These are phyloP conservation scores for Trypanosoma platydactyli DNA, from an alignment of 208 protist genomes.

Conservation along the genomic window DNA sequence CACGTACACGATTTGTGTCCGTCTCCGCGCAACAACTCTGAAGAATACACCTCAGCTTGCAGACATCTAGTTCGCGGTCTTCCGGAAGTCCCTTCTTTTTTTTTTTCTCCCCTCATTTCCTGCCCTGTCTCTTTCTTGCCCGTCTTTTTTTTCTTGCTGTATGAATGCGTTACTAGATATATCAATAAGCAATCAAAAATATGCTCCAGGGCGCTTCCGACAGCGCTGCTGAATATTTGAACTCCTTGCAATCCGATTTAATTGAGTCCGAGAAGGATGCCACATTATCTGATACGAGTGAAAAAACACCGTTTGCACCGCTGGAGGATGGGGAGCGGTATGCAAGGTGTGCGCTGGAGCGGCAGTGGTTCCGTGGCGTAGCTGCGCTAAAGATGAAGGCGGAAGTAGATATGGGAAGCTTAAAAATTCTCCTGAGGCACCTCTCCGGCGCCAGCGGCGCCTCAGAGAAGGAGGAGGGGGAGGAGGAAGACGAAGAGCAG, in stretches of 20 bases:
- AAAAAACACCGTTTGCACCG: neutral
- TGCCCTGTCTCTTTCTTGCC: no score
- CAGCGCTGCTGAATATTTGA: no score
- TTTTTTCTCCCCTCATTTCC: no score
- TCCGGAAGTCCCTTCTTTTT: neutral
- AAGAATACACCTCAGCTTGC: no score
- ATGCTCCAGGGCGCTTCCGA: no score
- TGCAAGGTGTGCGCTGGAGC: slow-evolving; percentile 3
- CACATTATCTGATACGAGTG: neutral
- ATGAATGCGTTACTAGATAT: neutral
- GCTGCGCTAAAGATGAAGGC: slow-evolving; percentile 2
- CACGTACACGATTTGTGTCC: no score
- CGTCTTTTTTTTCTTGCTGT: slow-evolving; percentile 4
- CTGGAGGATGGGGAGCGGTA: slow-evolving; percentile 13
- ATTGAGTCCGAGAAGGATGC: neutral
- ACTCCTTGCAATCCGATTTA: neutral
- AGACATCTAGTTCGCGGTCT: no score
- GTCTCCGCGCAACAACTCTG: no score
- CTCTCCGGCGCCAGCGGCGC: neutral
- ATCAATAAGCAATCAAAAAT: no score
- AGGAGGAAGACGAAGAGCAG: neutral
- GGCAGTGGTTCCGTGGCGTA: slow-evolving; percentile 16
- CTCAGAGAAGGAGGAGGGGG: neutral
- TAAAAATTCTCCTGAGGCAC: slow-evolving; percentile 3
- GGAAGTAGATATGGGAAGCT: neutral